These are phyloP conservation scores for Anisodus tanguticus DNA, from an alignment of 257 asterid species.

Conservation along the genomic window DNA sequence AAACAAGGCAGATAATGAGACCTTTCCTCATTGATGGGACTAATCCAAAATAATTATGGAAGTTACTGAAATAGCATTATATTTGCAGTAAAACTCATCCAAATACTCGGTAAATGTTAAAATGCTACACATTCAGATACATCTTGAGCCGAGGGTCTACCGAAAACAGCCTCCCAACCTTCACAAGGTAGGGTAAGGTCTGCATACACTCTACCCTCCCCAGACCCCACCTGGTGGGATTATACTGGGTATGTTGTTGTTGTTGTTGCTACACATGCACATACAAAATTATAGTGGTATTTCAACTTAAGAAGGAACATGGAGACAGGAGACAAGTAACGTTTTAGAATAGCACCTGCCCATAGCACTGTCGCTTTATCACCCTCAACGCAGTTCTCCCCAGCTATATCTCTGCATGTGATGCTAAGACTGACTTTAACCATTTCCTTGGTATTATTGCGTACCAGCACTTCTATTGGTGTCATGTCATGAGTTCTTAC, in stretches of 20 bases:
- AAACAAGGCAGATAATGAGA: not conserved
- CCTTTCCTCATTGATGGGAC: not conserved
- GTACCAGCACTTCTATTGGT: constrained; percentile 86
- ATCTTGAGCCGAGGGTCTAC: too few species aligned
- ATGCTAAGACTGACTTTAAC: constrained; percentile 71
- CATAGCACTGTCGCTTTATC: constrained; percentile 90
- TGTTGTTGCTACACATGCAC: not conserved
- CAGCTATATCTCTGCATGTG: constrained; percentile 96
- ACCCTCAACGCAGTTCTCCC: constrained; percentile 90
- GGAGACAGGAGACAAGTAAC: constrained; percentile 21
- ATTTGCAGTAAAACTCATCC: not conserved
- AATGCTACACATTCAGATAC: constrained; percentile 8
- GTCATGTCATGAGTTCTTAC: constrained; percentile 81
- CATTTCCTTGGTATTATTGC: constrained; percentile 88
- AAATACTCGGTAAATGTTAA: not conserved
- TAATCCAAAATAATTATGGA: not conserved
- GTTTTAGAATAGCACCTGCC: constrained; percentile 70
- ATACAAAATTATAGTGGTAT: not conserved
- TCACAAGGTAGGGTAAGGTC: too few species aligned
- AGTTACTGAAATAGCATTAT: not conserved
- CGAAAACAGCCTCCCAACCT: too few species aligned
- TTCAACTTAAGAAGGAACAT: not conserved
- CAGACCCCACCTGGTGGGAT: too few species aligned
- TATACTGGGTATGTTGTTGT: too few species aligned
- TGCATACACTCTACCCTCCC: too few species aligned